A percentile compares a stretch with the other conserved stretches of the same genome.
Evolutionary conservation across 140 eudicot species (phyloP).

Genomic region (Senecio squalidus): DNA sequence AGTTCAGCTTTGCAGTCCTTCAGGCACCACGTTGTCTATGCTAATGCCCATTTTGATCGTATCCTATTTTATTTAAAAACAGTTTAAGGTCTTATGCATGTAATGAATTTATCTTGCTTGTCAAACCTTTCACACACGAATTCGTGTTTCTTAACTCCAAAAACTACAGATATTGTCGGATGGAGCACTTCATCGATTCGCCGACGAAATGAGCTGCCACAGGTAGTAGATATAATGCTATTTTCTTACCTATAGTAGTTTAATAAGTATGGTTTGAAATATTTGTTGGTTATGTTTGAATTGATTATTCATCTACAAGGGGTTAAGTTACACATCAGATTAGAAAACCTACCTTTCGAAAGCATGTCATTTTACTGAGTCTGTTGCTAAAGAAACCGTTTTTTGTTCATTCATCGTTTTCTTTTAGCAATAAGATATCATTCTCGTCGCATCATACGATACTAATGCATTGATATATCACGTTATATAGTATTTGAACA

Average conservation of each 20-base stretch:
- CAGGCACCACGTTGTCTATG: slow-evolving; percentile 76
- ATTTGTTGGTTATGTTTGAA: background rate
- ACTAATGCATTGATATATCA: background rate
- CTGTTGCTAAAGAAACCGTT: background rate
- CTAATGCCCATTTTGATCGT: slow-evolving; percentile 91
- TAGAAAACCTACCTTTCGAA: background rate
- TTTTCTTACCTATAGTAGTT: background rate
- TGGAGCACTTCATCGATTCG: slow-evolving; percentile 95
- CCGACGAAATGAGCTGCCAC: slow-evolving; percentile 72
- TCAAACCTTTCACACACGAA: background rate
- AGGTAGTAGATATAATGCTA: slow-evolving; percentile 32
- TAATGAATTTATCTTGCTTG: too few species aligned
- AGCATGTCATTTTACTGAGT: background rate
- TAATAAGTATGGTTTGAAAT: background rate
- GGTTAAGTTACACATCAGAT: background rate
- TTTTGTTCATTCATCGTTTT: background rate
- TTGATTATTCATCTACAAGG: background rate
- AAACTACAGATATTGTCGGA: slow-evolving; percentile 70
- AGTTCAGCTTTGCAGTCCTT: slow-evolving; percentile 91
- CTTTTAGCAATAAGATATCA: background rate
- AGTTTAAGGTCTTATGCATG: background rate
- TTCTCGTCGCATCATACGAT: background rate
- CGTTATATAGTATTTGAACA: background rate
- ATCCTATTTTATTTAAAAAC: slow-evolving; percentile 39
- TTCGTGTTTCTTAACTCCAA: slow-evolving; percentile 29